These are phyloP conservation scores for Suillus hirtellus DNA, from an alignment of 768 basidiomycete species.

Conservation along the genomic window DNA sequence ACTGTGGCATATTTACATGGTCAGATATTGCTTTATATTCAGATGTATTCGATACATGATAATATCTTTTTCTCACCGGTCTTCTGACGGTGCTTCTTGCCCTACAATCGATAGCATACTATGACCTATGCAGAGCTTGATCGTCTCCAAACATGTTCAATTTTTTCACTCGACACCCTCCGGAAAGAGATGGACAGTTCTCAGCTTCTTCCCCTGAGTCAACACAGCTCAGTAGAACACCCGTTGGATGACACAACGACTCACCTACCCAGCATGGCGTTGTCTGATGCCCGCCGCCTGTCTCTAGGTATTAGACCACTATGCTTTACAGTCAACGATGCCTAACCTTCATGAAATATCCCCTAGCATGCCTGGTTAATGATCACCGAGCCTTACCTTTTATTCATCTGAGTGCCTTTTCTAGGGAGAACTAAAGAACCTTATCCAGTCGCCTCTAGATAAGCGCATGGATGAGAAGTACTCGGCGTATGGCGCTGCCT, in stretches of 20 bases:
- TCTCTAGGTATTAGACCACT: not conserved
- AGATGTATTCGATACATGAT: too few relatives aligned
- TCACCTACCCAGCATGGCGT: not conserved
- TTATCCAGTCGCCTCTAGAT: constrained; percentile 1
- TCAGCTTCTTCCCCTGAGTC: not conserved
- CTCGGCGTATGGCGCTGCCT: constrained; percentile 14
- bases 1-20: too few relatives aligned
- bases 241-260: constrained; percentile 7
- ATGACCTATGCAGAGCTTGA: constrained; percentile 2
- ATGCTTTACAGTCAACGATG: not conserved
- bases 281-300: constrained; percentile 1
- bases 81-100: too few relatives aligned
- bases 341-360: too few relatives aligned
- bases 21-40: too few relatives aligned
- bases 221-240: not conserved
- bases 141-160: not conserved
- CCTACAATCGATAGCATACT: too few relatives aligned
- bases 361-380: not conserved
- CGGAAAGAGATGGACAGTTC: not conserved
- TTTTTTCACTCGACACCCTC: not conserved
- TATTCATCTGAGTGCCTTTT: not conserved
- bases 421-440: constrained; percentile 3
- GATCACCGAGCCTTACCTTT: not conserved
- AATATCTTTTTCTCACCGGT: too few relatives aligned
- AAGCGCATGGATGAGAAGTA: not conserved